Evolutionary conservation across 148 eudicot species (phyloP).

Genomic region (Fagopyrum esculentum): DNA sequence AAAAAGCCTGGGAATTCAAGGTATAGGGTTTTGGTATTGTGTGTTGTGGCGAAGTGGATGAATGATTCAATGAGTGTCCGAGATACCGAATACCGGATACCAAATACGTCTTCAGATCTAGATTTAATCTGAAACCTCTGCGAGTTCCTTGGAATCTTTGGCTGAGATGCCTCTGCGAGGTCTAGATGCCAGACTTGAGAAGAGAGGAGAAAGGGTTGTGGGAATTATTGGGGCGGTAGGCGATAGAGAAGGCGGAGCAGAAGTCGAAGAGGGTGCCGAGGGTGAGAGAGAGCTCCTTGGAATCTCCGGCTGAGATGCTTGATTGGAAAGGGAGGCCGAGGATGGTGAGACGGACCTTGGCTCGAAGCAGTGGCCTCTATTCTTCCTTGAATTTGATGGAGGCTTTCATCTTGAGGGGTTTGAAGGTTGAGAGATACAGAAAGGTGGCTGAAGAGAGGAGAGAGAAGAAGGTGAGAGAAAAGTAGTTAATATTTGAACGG

Average conservation of each 20-base stretch:
- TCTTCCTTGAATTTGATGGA: constrained; percentile 81
- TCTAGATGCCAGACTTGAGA: constrained; percentile 51
- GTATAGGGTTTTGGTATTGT: too few species aligned
- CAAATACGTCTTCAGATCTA: too few species aligned
- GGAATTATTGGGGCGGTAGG: constrained; percentile 76
- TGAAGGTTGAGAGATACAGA: background rate
- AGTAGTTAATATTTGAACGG: too few species aligned
- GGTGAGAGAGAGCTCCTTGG: constrained; percentile 55
- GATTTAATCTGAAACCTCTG: too few species aligned
- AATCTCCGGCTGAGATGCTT: constrained; percentile 48
- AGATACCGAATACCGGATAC: too few species aligned
- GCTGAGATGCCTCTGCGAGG: too few species aligned
- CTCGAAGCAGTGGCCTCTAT: constrained; percentile 57
- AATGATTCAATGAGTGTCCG: too few species aligned
- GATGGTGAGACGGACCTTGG: constrained; percentile 71
- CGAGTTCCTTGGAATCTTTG: too few species aligned
- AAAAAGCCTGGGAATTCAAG: too few species aligned
- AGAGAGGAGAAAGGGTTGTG: constrained; percentile 50
- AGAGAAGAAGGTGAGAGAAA: too few species aligned
- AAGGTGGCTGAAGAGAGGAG: too few species aligned
- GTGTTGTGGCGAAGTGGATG: too few species aligned
- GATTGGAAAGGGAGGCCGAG: constrained; percentile 66
- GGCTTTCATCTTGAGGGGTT: constrained; percentile 55
- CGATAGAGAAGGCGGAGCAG: constrained; percentile 58
- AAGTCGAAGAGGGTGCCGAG: constrained; percentile 60